phyloP scores from a whole-genome alignment of 306 rosid genomes.

The Acacia melanoxylon region DNA sequence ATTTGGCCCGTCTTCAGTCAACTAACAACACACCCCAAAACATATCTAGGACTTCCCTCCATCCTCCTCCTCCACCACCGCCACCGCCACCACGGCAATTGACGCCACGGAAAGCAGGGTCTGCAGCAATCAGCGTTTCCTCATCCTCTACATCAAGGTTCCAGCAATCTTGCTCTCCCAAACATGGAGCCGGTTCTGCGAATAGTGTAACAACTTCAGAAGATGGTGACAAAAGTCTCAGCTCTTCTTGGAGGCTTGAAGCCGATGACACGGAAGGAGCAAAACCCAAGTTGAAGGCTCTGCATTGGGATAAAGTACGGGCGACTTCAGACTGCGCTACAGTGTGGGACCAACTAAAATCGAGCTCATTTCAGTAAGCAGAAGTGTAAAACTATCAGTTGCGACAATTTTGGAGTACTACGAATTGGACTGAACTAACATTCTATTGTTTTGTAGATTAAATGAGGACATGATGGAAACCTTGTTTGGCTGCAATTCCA shows the following conservation, averaged over 20 bases:
- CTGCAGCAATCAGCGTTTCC: slow-evolving; percentile 34
- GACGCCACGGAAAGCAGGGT: slow-evolving; percentile 24
- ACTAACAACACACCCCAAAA: slow-evolving; percentile 33
- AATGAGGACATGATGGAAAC: slow-evolving; percentile 99
- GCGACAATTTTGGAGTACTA: not conserved
- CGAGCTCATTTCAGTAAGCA: slow-evolving; percentile 91
- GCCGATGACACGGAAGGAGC: slow-evolving; percentile 65
- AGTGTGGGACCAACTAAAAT: slow-evolving; percentile 96
- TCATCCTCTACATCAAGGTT: slow-evolving; percentile 28
- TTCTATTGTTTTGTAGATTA: slow-evolving; percentile 48
- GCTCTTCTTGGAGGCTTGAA: slow-evolving; percentile 57
- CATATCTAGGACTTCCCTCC: slow-evolving; percentile 28
- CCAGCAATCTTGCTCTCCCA: slow-evolving; percentile 39
- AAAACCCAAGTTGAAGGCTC: slow-evolving; percentile 82
- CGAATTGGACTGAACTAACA: not conserved
- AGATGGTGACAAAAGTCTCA: slow-evolving; percentile 27
- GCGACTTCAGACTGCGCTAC: slow-evolving; percentile 96
- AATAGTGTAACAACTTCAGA: slow-evolving; percentile 35
- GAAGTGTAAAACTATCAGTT: not conserved
- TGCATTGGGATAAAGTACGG: slow-evolving; percentile 98
- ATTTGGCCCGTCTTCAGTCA: slow-evolving; percentile 60
- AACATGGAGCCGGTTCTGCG: slow-evolving; percentile 34
- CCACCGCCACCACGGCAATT: slow-evolving; percentile 36
- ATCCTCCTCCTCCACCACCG: slow-evolving; percentile 28
- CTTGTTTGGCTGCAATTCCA: slow-evolving; percentile 72